Conservation (phyloP, 208 protist genomes). For the Leishmania amazonensis region DNA sequence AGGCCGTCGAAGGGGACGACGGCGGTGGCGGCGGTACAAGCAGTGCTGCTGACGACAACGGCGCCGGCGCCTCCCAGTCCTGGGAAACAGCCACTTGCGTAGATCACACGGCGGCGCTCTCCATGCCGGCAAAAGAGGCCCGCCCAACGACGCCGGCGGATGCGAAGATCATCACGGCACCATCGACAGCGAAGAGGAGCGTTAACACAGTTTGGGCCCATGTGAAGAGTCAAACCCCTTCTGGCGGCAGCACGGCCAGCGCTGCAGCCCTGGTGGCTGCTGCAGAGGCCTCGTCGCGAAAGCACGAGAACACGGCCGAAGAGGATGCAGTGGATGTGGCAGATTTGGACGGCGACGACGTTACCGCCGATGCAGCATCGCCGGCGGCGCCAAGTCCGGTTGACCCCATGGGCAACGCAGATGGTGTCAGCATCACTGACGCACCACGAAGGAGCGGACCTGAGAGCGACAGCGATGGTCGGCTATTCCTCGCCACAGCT, state of each 20-base stretch:
- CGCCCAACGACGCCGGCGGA: background rate
- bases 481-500: background rate
- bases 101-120: background rate
- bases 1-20: background rate
- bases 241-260: background rate
- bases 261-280: background rate
- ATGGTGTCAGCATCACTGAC: slow-evolving; percentile 1
- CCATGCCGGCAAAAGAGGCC: background rate
- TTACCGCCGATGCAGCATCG: background rate
- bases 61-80: background rate
- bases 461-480: background rate
- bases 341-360: background rate
- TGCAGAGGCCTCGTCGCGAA: background rate
- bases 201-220: slow-evolving; percentile 14
- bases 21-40: background rate
- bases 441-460: background rate
- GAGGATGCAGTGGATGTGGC: background rate
- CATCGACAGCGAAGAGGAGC: background rate
- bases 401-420: background rate
- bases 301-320: background rate
- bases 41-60: background rate
- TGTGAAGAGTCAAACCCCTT: background rate
- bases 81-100: background rate
- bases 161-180: background rate
- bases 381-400: background rate